Evolutionary conservation across 169 alveolate species (phyloP).

Genomic region (Miamiensis avidus): DNA sequence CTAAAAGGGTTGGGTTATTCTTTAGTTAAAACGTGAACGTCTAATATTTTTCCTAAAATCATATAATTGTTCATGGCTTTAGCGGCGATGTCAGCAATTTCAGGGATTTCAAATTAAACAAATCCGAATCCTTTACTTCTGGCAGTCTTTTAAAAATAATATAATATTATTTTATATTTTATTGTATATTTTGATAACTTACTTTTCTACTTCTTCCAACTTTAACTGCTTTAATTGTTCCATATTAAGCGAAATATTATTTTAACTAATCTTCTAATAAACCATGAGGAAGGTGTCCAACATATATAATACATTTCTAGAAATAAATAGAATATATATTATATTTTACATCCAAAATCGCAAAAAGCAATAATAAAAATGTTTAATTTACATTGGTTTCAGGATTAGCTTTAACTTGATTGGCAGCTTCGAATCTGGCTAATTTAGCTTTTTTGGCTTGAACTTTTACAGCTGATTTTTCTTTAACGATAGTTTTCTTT

Average conservation of each 20-base stretch:
- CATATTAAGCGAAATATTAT: slow-evolving; percentile 71
- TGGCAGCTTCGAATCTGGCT: neutral
- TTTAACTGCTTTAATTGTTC: slow-evolving; percentile 51
- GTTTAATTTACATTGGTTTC: neutral
- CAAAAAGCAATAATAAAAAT: neutral
- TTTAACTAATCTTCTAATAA: slow-evolving; percentile 62
- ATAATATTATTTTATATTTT: neutral
- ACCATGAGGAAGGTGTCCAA: slow-evolving; percentile 79
- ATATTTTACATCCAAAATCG: too few relatives aligned
- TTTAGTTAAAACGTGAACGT: slow-evolving; percentile 59
- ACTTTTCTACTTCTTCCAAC: slow-evolving; percentile 50
- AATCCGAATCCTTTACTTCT: slow-evolving; percentile 76
- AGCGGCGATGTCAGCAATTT: slow-evolving; percentile 67
- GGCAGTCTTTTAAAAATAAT: slow-evolving; percentile 45
- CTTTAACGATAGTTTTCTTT: neutral
- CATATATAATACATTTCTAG: slow-evolving; percentile 52
- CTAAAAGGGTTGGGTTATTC: slow-evolving; percentile 53
- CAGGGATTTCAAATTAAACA: slow-evolving; percentile 61
- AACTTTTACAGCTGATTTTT: neutral
- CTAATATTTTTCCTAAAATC: slow-evolving; percentile 49
- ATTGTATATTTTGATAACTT: neutral
- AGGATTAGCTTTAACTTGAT: neutral
- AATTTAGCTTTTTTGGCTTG: neutral
- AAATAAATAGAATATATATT: neutral
- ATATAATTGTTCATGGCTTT: slow-evolving; percentile 65